phyloP scores from a whole-genome alignment of 2,329 filamentous ascomycete genomes.

The Fusarium burgessii region DNA sequence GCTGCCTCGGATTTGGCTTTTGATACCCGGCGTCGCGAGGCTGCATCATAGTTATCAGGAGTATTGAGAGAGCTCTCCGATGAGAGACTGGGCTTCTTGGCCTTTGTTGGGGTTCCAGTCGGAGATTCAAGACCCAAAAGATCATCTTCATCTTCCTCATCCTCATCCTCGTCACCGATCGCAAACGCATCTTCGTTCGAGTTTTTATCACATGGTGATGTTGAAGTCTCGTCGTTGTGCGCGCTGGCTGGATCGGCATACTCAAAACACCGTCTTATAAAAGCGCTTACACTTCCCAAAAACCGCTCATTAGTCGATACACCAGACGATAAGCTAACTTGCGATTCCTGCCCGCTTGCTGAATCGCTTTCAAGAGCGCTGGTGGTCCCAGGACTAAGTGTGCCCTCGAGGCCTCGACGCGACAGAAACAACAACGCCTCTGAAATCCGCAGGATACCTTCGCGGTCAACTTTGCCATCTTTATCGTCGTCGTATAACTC shows the following conservation, averaged over 20 bases:
- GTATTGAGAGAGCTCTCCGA: slow-evolving; percentile 48
- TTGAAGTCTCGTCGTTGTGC: slow-evolving; percentile 54
- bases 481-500: slow-evolving; percentile 94
- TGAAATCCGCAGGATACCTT: slow-evolving; percentile 94
- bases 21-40: slow-evolving; percentile 58
- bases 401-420: slow-evolving; percentile 84
- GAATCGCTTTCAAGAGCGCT: slow-evolving; percentile 60
- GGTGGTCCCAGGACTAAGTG: slow-evolving; percentile 74
- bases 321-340: slow-evolving; percentile 58
- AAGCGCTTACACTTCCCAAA: slow-evolving; percentile 91
- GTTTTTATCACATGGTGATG: slow-evolving; percentile 35
- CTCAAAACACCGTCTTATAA: slow-evolving; percentile 96
- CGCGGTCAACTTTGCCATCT: slow-evolving; percentile 91
- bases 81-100: slow-evolving; percentile 58
- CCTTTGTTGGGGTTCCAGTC: slow-evolving; percentile 55
- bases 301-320: slow-evolving; percentile 86
- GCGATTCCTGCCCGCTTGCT: slow-evolving; percentile 48
- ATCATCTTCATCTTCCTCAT: slow-evolving; percentile 75
- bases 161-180: slow-evolving; percentile 83
- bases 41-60: slow-evolving; percentile 25
- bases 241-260: slow-evolving; percentile 89
- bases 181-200: slow-evolving; percentile 69
- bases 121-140: slow-evolving; percentile 70
- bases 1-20: slow-evolving; percentile 80
- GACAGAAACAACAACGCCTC: slow-evolving; percentile 95